Conservation (phyloP, 108 stramenopile genomes). For the Cyclotella choctawhatcheeana region DNA sequence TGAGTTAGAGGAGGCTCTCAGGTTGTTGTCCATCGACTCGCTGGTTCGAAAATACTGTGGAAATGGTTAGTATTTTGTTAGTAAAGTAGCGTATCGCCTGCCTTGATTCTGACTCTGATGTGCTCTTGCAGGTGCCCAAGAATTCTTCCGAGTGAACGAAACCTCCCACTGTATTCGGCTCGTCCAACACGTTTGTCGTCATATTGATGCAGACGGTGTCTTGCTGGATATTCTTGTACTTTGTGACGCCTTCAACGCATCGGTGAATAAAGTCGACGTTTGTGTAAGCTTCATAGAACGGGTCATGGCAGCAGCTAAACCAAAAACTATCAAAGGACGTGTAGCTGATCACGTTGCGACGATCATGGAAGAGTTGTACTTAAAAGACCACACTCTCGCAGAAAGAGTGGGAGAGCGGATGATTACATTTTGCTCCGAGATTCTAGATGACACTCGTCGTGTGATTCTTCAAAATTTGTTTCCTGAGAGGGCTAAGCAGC, state of each 20-base stretch:
- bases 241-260: slow-evolving; percentile 74
- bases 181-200: slow-evolving; percentile 67
- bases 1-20: slow-evolving; percentile 79
- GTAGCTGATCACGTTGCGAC: slow-evolving; percentile 40
- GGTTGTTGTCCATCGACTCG: slow-evolving; percentile 71
- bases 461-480: slow-evolving; percentile 21
- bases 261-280: slow-evolving; percentile 62
- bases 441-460: slow-evolving; percentile 39
- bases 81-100: too few relatives aligned
- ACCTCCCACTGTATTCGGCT: slow-evolving; percentile 70
- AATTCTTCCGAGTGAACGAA: slow-evolving; percentile 79
- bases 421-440: slow-evolving; percentile 33
- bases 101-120: too few relatives aligned
- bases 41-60: slow-evolving; percentile 86
- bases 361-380: slow-evolving; percentile 31
- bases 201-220: slow-evolving; percentile 54
- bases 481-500: slow-evolving; percentile 27
- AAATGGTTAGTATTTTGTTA: slow-evolving; percentile 32
- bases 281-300: slow-evolving; percentile 63
- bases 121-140: slow-evolving; percentile 62
- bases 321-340: too few relatives aligned
- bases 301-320: slow-evolving; percentile 54
- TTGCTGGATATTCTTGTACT: slow-evolving; percentile 64
- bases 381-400: slow-evolving; percentile 26
- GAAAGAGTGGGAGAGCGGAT: slow-evolving; percentile 40